Evolutionary conservation across 1,284 basidiomycete genomes (phyloP).

Genomic region (Sanghuangporus weigelae): DNA sequence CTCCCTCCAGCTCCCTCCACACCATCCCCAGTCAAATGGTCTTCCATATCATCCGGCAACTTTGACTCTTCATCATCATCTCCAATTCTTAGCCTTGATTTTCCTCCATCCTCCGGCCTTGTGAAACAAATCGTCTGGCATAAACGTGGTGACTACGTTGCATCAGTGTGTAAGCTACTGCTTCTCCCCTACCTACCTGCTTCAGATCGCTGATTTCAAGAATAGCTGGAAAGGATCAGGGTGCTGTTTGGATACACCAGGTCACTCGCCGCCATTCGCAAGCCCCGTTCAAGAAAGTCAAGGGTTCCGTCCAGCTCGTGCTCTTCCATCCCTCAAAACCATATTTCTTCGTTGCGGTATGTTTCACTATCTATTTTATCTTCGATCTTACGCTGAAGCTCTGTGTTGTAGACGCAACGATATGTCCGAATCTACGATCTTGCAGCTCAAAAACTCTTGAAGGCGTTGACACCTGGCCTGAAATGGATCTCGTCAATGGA

Average conservation of each 20-base stretch:
- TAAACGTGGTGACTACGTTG: constrained; percentile 91
- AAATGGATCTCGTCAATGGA: constrained; percentile 98
- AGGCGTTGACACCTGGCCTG: constrained; percentile 89
- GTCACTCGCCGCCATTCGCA: constrained; percentile 91
- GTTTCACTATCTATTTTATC: constrained; percentile 27
- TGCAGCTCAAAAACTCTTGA: constrained; percentile 87
- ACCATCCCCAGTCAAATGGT: constrained; percentile 71
- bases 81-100: constrained; percentile 52
- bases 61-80: constrained; percentile 39
- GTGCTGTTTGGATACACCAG: constrained; percentile 92
- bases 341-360: constrained; percentile 94
- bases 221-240: constrained; percentile 59
- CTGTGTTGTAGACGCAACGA: constrained; percentile 73
- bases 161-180: constrained; percentile 73
- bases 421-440: constrained; percentile 96
- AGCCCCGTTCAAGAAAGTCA: constrained; percentile 93
- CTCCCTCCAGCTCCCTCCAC: constrained; percentile 53
- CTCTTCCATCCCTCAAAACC: constrained; percentile 94
- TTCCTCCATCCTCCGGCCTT: constrained; percentile 68
- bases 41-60: constrained; percentile 38
- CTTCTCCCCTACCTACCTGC: neutral
- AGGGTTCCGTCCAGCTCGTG: constrained; percentile 86
- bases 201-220: constrained; percentile 8
- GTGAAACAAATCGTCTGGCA: constrained; percentile 92
- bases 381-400: neutral